phyloP scores from a whole-genome alignment of 257 asterid species.

The Nicotiana noctiflora region DNA sequence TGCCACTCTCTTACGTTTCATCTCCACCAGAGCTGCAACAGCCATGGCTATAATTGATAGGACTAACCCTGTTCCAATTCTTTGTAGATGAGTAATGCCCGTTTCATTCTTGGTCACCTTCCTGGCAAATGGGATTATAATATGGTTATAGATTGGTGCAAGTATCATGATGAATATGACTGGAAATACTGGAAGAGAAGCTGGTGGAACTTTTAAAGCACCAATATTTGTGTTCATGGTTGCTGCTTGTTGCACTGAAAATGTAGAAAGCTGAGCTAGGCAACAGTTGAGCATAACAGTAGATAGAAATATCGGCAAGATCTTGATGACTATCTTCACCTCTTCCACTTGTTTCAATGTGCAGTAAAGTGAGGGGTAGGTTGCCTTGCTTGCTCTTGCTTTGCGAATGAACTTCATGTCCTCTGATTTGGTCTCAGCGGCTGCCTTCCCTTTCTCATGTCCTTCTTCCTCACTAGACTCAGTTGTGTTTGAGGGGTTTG shows the following conservation, averaged over 20 bases:
- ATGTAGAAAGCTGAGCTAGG: constrained; percentile 86
- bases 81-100: constrained; percentile 65
- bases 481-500: constrained; percentile 22
- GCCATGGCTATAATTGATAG: constrained; percentile 68
- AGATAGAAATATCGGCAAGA: constrained; percentile 62
- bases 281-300: constrained; percentile 81
- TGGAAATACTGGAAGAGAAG: constrained; percentile 78
- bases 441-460: constrained; percentile 10
- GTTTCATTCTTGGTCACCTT: constrained; percentile 47
- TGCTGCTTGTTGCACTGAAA: constrained; percentile 84
- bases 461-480: constrained; percentile 18
- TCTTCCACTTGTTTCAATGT: constrained; percentile 51
- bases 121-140: constrained; percentile 48
- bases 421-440: constrained; percentile 15
- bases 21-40: constrained; percentile 67
- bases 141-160: constrained; percentile 63
- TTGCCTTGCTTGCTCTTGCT: constrained; percentile 28
- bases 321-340: constrained; percentile 54
- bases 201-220: constrained; percentile 60
- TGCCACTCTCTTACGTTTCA: constrained; percentile 48
- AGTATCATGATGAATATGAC: constrained; percentile 56
- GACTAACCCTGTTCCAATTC: constrained; percentile 63
- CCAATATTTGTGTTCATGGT: constrained; percentile 71
- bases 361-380: constrained; percentile 42
- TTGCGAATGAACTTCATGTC: constrained; percentile 32